Percentiles rank a stretch among this genome's conserved stretches.
Conservation (phyloP, 495 filamentous ascomycete genomes). For the Neurospora hispaniola region DNA sequence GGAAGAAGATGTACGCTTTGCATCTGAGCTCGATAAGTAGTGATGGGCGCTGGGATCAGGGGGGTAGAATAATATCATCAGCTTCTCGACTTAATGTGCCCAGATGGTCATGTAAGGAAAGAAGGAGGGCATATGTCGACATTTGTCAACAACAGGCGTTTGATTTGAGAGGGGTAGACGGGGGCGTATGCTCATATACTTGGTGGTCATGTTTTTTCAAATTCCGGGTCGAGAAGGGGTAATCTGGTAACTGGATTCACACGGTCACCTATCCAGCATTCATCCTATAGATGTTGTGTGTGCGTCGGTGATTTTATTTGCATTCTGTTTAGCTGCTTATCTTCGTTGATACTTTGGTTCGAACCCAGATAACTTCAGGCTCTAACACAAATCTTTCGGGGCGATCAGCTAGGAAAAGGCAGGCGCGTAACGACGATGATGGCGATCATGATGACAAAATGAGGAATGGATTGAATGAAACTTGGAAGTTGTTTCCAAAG, state of each 20-base stretch:
- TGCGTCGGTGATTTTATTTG: not conserved
- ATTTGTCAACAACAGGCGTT: conserved; percentile 15
- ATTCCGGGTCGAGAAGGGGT: not conserved
- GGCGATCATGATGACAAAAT: not conserved
- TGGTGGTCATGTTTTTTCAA: not conserved
- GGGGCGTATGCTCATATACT: not conserved
- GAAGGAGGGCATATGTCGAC: conserved; percentile 2
- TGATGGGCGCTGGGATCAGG: not conserved
- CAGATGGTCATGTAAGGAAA: not conserved
- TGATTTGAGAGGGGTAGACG: conserved; percentile 8
- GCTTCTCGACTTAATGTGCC: conserved; percentile 1
- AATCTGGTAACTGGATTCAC: not conserved
- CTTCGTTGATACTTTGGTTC: not conserved
- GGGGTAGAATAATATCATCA: conserved; percentile 8
- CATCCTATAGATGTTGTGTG: not conserved
- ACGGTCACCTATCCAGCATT: not conserved
- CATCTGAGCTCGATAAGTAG: not conserved
- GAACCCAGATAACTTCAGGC: not conserved
- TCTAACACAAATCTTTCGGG: not conserved
- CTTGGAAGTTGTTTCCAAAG: not conserved
- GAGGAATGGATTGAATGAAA: not conserved
- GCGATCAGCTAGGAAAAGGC: not conserved
- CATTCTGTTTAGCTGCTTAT: not conserved
- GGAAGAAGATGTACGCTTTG: not conserved
- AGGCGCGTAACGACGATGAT: not conserved